Percentiles rank a stretch among this genome's conserved stretches.
These are phyloP conservation scores for Metschnikowia baotianmanensis DNA, from an alignment of 805 yeast genomes.

Conservation along the genomic window DNA sequence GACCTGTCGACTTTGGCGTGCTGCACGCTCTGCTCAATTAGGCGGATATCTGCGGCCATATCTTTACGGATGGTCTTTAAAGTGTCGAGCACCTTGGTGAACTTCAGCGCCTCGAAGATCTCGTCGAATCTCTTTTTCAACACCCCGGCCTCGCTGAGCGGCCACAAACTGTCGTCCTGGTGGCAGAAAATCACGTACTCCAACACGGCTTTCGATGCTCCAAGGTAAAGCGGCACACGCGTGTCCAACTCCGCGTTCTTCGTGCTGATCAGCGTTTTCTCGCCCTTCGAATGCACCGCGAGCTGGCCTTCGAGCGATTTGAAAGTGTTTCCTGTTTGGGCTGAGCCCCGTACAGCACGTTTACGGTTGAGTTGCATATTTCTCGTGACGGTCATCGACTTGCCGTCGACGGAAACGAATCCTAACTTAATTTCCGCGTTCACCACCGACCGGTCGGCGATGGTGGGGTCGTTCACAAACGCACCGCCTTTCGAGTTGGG, in stretches of 20 bases:
- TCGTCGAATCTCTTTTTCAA: constrained; percentile 94
- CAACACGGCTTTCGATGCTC: constrained; percentile 82
- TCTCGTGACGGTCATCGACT: constrained; percentile 82
- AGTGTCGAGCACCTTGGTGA: constrained; percentile 83
- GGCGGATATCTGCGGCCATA: constrained; percentile 67
- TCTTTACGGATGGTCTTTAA: constrained; percentile 76
- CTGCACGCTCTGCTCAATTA: constrained; percentile 74
- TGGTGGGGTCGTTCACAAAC: constrained; percentile 87
- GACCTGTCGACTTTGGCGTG: constrained; percentile 73
- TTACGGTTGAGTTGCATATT: constrained; percentile 73
- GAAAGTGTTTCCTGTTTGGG: constrained; percentile 51
- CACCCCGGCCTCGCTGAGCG: constrained; percentile 83
- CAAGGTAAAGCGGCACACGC: constrained; percentile 77
- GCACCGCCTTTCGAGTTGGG: constrained; percentile 97
- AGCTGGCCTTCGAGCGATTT: constrained; percentile 91
- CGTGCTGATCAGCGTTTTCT: constrained; percentile 71
- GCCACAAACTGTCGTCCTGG: constrained; percentile 97
- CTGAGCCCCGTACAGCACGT: constrained; percentile 35
- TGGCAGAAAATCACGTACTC: constrained; percentile 96
- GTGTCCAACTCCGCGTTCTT: constrained; percentile 81
- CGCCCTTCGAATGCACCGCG: constrained; percentile 61
- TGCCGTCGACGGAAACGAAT: constrained; percentile 68
- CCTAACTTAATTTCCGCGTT: constrained; percentile 90
- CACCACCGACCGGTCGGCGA: constrained; percentile 71
- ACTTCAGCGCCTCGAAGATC: constrained; percentile 91